These are phyloP conservation scores for Stellera chamaejasme DNA, from an alignment of 345 rosid genomes.

Conservation along the genomic window DNA sequence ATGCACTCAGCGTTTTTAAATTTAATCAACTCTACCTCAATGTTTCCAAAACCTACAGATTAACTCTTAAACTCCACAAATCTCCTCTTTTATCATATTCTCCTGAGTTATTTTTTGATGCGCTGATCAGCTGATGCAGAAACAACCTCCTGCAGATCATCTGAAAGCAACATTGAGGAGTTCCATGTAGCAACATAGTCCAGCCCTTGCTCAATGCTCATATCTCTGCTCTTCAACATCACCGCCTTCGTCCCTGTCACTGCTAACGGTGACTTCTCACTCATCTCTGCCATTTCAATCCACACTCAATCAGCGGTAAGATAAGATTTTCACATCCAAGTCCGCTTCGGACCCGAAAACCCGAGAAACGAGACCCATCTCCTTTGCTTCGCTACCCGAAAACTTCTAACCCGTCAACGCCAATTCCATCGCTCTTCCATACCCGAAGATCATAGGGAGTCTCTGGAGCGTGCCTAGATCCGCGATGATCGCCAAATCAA, in stretches of 20 bases:
- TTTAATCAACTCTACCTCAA: too few relatives aligned
- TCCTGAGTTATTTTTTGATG: too few relatives aligned
- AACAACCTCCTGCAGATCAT: conserved; percentile 57
- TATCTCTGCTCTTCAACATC: conserved; percentile 57
- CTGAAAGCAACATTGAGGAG: conserved; percentile 61
- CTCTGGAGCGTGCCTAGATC: conserved; percentile 91
- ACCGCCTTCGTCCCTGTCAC: conserved; percentile 76
- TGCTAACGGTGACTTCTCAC: conserved; percentile 69
- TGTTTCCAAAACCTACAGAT: too few relatives aligned
- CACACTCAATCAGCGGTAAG: not conserved
- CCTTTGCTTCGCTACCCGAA: conserved; percentile 62
- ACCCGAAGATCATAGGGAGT: conserved; percentile 63
- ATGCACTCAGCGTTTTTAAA: too few relatives aligned
- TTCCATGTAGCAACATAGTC: conserved; percentile 90
- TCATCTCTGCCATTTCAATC: conserved; percentile 55
- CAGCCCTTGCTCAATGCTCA: conserved; percentile 70
- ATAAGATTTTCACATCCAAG: conserved; percentile 18
- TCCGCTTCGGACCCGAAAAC: conserved; percentile 54
- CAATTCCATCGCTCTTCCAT: conserved; percentile 61
- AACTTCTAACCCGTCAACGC: conserved; percentile 62
- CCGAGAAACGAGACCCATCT: conserved; percentile 64
- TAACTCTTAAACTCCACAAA: too few relatives aligned
- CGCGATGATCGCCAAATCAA: conserved; percentile 66
- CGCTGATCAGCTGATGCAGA: too few relatives aligned
- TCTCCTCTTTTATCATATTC: too few relatives aligned